phyloP scores from a whole-genome alignment of 148 eudicot species.

The Diospyros lotus region DNA sequence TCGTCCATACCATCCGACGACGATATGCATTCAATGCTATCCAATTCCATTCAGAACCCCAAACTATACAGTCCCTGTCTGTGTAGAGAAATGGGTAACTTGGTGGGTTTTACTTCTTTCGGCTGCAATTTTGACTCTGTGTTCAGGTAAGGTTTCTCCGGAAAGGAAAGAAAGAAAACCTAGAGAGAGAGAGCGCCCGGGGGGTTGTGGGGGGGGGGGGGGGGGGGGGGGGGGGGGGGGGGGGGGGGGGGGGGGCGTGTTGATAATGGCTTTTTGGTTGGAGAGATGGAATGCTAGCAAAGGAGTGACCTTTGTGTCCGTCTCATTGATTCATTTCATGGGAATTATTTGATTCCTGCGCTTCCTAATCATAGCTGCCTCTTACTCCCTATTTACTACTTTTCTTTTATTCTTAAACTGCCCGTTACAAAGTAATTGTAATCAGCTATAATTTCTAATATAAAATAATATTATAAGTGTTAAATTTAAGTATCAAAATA shows the following conservation, averaged over 20 bases:
- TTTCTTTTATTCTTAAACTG: too few species aligned
- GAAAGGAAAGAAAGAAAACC: background rate
- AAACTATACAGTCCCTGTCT: background rate
- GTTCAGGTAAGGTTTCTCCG: background rate
- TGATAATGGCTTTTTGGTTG: too few species aligned
- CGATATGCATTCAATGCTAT: conserved; percentile 54
- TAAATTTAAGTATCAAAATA: too few species aligned
- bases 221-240: background rate
- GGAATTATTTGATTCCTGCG: too few species aligned
- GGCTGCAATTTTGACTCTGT: background rate
- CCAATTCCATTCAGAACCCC: conserved; percentile 34
- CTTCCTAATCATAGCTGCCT: too few species aligned
- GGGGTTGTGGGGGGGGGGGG: background rate
- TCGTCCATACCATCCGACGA: conserved; percentile 43
- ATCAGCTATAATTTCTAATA: too few species aligned
- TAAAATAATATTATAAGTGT: too few species aligned
- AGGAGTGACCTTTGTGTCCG: too few species aligned
- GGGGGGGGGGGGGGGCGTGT: background rate
- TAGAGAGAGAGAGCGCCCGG: conserved; percentile 10
- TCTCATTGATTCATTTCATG: too few species aligned
- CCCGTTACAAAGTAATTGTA: too few species aligned
- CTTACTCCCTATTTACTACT: too few species aligned
- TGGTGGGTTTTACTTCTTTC: background rate
- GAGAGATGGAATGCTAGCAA: too few species aligned
- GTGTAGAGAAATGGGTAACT: background rate